Evolutionary conservation across 768 basidiomycete genomes (phyloP).

Genomic region (Kwoniella mangroviensis): DNA sequence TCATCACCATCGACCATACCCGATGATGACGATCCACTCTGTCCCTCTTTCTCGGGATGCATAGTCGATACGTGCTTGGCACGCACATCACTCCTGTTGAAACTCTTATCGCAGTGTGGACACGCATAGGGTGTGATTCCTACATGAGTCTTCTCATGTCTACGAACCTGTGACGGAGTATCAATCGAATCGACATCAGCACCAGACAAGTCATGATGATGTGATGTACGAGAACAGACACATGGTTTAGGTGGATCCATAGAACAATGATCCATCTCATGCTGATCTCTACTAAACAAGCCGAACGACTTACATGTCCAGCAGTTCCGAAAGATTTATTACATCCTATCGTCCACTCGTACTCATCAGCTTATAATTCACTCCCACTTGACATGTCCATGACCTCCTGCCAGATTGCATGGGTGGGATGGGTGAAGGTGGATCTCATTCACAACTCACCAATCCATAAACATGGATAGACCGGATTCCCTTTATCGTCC

Average conservation of each 20-base stretch:
- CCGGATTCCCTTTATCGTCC: conserved; percentile 28
- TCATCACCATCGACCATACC: conserved; percentile 8
- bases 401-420: background rate
- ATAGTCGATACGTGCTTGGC: conserved; percentile 45
- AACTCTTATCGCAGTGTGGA: conserved; percentile 42
- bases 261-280: background rate
- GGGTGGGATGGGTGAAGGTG: background rate
- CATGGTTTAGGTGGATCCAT: background rate
- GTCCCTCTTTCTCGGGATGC: conserved; percentile 26
- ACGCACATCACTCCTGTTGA: conserved; percentile 44
- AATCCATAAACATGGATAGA: conserved; percentile 35
- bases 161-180: conserved; percentile 8
- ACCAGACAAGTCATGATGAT: background rate
- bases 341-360: conserved; percentile 29
- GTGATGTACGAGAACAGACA: background rate
- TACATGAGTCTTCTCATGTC: conserved; percentile 46
- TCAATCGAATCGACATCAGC: background rate
- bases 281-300: no score
- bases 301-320: conserved; percentile 33
- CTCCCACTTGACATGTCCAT: background rate
- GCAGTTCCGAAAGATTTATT: conserved; percentile 44
- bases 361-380: background rate
- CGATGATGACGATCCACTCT: conserved; percentile 1
- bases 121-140: conserved; percentile 45
- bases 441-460: conserved; percentile 21